phyloP scores from a whole-genome alignment of 805 yeast genomes.

The Komagataella kurtzmanii region DNA sequence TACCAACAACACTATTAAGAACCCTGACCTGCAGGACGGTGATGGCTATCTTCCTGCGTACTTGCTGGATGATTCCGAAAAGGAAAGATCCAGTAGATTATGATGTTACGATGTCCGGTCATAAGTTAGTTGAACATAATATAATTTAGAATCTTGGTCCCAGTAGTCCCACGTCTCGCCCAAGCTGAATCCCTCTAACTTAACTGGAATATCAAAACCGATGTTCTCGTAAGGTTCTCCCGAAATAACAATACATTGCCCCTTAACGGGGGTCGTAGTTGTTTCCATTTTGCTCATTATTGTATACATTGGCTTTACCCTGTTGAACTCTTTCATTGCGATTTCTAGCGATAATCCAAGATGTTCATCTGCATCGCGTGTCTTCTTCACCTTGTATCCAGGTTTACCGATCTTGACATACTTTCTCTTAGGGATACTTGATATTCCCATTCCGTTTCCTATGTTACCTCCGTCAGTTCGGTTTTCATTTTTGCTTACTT shows the following conservation, averaged over 20 bases:
- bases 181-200: conserved; percentile 12
- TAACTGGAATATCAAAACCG: conserved; percentile 60
- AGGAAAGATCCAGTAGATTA: conserved; percentile 33
- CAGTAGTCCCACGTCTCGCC: conserved; percentile 54
- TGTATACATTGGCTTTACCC: conserved; percentile 48
- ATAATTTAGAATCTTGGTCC: conserved; percentile 58
- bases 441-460: conserved; percentile 8
- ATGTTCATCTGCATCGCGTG: conserved; percentile 48
- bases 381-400: conserved; percentile 49
- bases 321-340: conserved; percentile 35
- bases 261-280: conserved; percentile 26
- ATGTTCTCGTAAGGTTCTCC: conserved; percentile 86
- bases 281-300: conserved; percentile 68
- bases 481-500: conserved; percentile 14
- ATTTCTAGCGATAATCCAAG: conserved; percentile 57
- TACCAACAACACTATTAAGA: conserved; percentile 49
- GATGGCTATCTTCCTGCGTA: conserved; percentile 37
- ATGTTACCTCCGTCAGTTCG: conserved; percentile 1
- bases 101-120: neutral
- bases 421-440: conserved; percentile 29
- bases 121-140: conserved; percentile 60
- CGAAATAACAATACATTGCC: conserved; percentile 66
- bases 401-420: conserved; percentile 65
- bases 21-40: conserved; percentile 37
- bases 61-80: conserved; percentile 42